Evolutionary conservation across 768 basidiomycete species (phyloP).

Genomic region (Tulasnella sp.): DNA sequence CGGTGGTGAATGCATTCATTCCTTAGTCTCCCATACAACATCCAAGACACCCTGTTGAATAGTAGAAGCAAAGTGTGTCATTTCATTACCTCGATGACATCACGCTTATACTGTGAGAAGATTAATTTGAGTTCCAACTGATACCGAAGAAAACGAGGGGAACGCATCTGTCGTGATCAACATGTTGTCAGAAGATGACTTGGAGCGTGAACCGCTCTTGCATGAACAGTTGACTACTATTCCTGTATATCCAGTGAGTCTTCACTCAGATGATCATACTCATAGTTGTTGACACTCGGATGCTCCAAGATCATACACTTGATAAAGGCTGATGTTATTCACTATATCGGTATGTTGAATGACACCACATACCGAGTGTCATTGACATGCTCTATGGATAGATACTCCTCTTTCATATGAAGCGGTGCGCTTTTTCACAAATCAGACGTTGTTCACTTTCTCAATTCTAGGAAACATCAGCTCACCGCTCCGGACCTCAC

Average conservation of each 20-base stretch:
- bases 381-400: conserved; percentile 22
- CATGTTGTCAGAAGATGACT: conserved; percentile 2
- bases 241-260: conserved; percentile 16
- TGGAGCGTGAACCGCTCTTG: conserved; percentile 5
- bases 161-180: no score
- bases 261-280: background rate
- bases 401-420: conserved; percentile 79
- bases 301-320: conserved; percentile 11
- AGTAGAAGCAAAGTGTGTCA: no score
- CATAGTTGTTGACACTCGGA: background rate
- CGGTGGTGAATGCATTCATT: no score
- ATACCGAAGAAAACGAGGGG: no score
- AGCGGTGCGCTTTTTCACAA: conserved; percentile 40
- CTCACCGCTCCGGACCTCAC: conserved; percentile 76
- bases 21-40: no score
- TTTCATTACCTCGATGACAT: no score
- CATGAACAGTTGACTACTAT: conserved; percentile 4
- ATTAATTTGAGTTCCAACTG: no score
- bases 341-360: conserved; percentile 26
- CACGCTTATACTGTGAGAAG: no score
- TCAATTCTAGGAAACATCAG: conserved; percentile 27
- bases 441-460: background rate
- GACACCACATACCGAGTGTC: background rate
- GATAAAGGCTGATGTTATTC: conserved; percentile 11
- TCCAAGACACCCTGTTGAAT: no score